A percentile compares a stretch with the other conserved stretches of the same genome.
Evolutionary conservation across 2,329 filamentous ascomycete species (phyloP).

Genomic region (Cladophialophora bantiana): DNA sequence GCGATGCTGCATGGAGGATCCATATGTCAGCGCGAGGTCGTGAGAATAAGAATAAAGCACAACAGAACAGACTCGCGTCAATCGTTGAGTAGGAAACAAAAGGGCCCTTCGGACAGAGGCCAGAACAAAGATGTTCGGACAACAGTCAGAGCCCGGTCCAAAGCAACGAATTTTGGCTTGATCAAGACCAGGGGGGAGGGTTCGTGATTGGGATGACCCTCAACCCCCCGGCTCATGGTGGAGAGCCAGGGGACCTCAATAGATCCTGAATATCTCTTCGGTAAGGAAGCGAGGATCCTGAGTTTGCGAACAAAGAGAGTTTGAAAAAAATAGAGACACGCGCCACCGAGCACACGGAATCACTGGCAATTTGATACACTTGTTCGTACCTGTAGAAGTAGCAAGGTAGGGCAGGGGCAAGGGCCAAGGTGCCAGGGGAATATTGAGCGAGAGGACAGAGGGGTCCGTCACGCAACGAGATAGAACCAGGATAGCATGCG

Average conservation of each 20-base stretch:
- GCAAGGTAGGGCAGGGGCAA: not conserved
- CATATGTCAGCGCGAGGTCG: slow-evolving; percentile 32
- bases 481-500: slow-evolving; percentile 27
- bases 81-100: slow-evolving; percentile 12
- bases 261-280: slow-evolving; percentile 20
- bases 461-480: slow-evolving; percentile 15
- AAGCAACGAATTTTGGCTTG: slow-evolving; percentile 11
- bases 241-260: slow-evolving; percentile 18
- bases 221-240: slow-evolving; percentile 12
- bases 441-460: slow-evolving; percentile 6
- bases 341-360: not conserved
- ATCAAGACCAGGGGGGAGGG: slow-evolving; percentile 9
- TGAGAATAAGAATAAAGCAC: slow-evolving; percentile 4
- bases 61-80: slow-evolving; percentile 12
- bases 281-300: slow-evolving; percentile 22
- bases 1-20: slow-evolving; percentile 41
- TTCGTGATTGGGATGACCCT: slow-evolving; percentile 15
- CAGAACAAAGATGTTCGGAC: slow-evolving; percentile 22
- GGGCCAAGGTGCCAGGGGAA: slow-evolving; percentile 9
- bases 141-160: slow-evolving; percentile 5
- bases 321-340: not conserved
- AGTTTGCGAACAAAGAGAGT: slow-evolving; percentile 1
- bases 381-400: slow-evolving; percentile 13
- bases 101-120: slow-evolving; percentile 17
- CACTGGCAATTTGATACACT: slow-evolving; percentile 5